Evolutionary conservation across 345 rosid genomes (phyloP).

Genomic region (Brassica napus): Da-Ae NC_063436.1:18600501-18601000

Average conservation of each 20-base stretch:
- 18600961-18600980: not conserved
- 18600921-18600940: not conserved
- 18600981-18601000: slow-evolving; percentile 9
- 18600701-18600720: not conserved
- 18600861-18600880: not conserved
- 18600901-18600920: not conserved
- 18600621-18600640: slow-evolving; percentile 21
- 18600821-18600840: not conserved
- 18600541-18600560: slow-evolving; percentile 7
- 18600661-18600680: not conserved
- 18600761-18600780: not conserved
- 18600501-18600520: not conserved
- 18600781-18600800: not conserved
- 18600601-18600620: slow-evolving; percentile 29
- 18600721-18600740: not conserved
- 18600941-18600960: not conserved
- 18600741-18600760: too few species aligned
- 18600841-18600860: not conserved
- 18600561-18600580: slow-evolving; percentile 31
- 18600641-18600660: slow-evolving; percentile 1
- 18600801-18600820: not conserved
- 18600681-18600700: slow-evolving; percentile 4
- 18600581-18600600: slow-evolving; percentile 24
- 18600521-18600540: slow-evolving; percentile 8
- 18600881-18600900: slow-evolving; percentile 3